Conservation (phyloP, 2,329 filamentous ascomycete species). For the Aureobasidium uvarum region DNA sequence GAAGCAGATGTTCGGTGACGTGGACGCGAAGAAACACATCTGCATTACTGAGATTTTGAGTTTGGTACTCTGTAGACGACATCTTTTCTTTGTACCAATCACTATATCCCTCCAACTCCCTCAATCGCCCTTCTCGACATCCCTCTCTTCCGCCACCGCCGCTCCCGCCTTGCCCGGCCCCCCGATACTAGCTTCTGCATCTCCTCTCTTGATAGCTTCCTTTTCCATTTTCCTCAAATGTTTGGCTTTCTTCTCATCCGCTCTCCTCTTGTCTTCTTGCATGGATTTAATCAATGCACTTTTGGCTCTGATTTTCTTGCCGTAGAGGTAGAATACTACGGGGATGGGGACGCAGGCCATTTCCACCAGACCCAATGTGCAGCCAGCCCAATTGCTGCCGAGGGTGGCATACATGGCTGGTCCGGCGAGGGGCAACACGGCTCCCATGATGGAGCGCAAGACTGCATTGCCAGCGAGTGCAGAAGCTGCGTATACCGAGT, state of each 20-base stretch:
- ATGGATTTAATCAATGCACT: conserved; percentile 54
- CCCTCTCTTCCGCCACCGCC: conserved; percentile 35
- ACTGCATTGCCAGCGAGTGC: conserved; percentile 79
- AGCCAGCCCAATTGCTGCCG: conserved; percentile 75
- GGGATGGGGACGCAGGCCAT: conserved; percentile 75
- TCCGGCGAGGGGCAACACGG: conserved; percentile 72
- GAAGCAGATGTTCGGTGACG: too few relatives aligned
- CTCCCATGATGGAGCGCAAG: conserved; percentile 69
- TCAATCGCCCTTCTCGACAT: conserved; percentile 26
- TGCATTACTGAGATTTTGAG: too few relatives aligned
- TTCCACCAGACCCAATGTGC: conserved; percentile 70
- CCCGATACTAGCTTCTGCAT: conserved; percentile 39
- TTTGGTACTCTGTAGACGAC: too few relatives aligned
- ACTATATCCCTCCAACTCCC: too few relatives aligned
- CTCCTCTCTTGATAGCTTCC: conserved; percentile 28
- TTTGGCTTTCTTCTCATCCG: conserved; percentile 45
- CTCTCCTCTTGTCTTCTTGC: conserved; percentile 48
- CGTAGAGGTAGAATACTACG: conserved; percentile 69
- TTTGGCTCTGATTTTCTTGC: conserved; percentile 56
- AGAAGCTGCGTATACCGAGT: conserved; percentile 77
- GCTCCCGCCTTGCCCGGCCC: conserved; percentile 45
- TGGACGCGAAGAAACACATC: too few relatives aligned
- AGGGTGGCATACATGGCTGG: conserved; percentile 67
- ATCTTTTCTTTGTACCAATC: too few relatives aligned
- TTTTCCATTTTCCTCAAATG: conserved; percentile 36